Evolutionary conservation across 1,139 yeast genomes (phyloP).

Genomic region (Lodderomyces oxycetoniae): DNA sequence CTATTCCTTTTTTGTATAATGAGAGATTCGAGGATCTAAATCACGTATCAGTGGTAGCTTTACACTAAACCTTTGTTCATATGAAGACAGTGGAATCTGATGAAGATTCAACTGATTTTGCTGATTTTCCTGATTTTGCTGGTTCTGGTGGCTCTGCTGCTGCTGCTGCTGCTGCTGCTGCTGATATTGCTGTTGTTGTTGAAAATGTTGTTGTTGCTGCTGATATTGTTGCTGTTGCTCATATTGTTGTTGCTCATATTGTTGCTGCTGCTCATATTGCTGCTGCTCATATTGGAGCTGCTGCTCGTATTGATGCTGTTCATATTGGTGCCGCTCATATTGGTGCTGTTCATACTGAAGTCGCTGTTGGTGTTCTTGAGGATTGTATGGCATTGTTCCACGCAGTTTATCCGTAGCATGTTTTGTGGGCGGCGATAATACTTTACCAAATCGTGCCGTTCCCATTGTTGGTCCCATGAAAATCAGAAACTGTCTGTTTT

Average conservation of each 20-base stretch:
- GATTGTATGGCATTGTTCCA: background rate
- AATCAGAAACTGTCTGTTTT: conserved; percentile 3
- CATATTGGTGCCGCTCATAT: too few species aligned
- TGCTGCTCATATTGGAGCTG: too few species aligned
- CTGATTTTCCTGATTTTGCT: background rate
- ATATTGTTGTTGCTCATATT: too few species aligned
- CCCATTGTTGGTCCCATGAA: conserved; percentile 4
- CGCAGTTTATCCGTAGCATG: background rate
- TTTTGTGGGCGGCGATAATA: background rate
- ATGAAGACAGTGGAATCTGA: too few species aligned
- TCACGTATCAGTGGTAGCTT: conserved; percentile 13
- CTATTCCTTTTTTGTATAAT: too few species aligned
- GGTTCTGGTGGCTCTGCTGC: background rate
- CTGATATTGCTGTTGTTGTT: background rate
- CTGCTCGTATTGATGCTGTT: too few species aligned
- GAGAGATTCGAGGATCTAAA: conserved; percentile 7
- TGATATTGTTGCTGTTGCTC: background rate
- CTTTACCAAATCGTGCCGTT: background rate
- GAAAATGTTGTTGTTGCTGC: background rate
- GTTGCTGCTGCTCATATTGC: too few species aligned
- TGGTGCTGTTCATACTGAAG: background rate
- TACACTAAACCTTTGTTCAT: conserved; percentile 2
- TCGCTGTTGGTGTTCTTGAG: background rate
- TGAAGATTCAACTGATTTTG: background rate
- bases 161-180: background rate